Conservation (phyloP, 176 grass and related monocot genomes). For the Hsuehochloa calcarea region DNA sequence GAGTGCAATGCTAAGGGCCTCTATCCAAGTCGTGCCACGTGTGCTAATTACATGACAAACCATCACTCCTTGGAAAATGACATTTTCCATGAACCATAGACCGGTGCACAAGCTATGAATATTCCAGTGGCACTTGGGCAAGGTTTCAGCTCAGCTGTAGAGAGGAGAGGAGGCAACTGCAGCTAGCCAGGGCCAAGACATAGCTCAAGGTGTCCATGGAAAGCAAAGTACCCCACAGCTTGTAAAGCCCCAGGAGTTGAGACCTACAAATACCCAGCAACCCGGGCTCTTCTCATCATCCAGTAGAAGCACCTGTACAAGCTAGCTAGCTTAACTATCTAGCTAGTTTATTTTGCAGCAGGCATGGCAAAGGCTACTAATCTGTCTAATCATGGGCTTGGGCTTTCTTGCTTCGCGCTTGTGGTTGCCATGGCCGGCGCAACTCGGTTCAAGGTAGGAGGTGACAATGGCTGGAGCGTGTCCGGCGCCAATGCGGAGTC, state of each 20-base stretch:
- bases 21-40: not conserved
- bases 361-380: slow-evolving; percentile 40
- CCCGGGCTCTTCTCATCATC: not conserved
- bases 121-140: slow-evolving; percentile 45
- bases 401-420: slow-evolving; percentile 33
- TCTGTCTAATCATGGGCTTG: not conserved
- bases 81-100: not conserved
- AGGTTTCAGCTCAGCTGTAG: slow-evolving; percentile 21
- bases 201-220: slow-evolving; percentile 39
- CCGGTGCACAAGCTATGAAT: slow-evolving; percentile 28
- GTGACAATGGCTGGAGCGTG: slow-evolving; percentile 63
- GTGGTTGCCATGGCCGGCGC: slow-evolving; percentile 42
- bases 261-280: slow-evolving; percentile 51
- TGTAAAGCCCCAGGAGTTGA: slow-evolving; percentile 35
- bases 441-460: slow-evolving; percentile 63
- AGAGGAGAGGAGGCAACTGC: slow-evolving; percentile 12
- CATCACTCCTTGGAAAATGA: not conserved
- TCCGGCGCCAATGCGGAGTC: slow-evolving; percentile 38
- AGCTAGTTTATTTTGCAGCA: not conserved
- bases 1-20: not conserved
- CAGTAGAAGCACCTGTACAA: not conserved
- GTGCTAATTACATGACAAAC: not conserved
- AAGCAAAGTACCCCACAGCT: slow-evolving; percentile 50
- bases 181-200: slow-evolving; percentile 1
- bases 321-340: not conserved